A percentile compares a stretch with the other conserved stretches of the same genome.
phyloP scores from a whole-genome alignment of 2,329 filamentous ascomycete genomes.

The Xylaria sp. region DNA sequence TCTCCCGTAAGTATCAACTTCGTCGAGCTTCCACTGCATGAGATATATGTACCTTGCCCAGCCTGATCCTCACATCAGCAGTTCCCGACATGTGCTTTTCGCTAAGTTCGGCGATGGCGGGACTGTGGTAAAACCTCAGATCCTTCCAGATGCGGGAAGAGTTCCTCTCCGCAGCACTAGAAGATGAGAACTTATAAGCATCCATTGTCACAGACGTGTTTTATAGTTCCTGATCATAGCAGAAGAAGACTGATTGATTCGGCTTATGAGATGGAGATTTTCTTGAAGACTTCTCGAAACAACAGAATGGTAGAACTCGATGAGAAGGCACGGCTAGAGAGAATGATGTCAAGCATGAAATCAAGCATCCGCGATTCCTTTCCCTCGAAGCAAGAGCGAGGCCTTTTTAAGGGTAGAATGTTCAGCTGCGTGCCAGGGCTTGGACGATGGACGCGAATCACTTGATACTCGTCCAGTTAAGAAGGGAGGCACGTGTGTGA shows the following conservation, averaged over 20 bases:
- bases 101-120: conserved; percentile 33
- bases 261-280: neutral
- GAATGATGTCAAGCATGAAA: neutral
- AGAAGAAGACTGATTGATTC: neutral
- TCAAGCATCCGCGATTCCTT: neutral
- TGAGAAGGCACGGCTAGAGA: neutral
- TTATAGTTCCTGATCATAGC: neutral
- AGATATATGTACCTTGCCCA: conserved; percentile 36
- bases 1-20: conserved; percentile 28
- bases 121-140: conserved; percentile 39
- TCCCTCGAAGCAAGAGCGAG: neutral
- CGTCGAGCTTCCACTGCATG: conserved; percentile 23
- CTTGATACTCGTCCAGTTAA: neutral
- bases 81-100: conserved; percentile 30
- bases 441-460: neutral
- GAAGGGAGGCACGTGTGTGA: neutral
- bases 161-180: conserved; percentile 39
- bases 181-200: conserved; percentile 47
- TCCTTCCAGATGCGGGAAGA: conserved; percentile 48
- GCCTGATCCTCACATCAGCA: conserved; percentile 31
- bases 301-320: neutral
- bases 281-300: too few species aligned
- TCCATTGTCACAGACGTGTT: conserved; percentile 37
- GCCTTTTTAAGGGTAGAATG: neutral
- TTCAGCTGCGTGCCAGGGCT: neutral